Evolutionary conservation across 2,329 filamentous ascomycete species (phyloP), one percentile per base, ranked within the genome.

Genomic region (Cladophialophora yegresii): DNA sequence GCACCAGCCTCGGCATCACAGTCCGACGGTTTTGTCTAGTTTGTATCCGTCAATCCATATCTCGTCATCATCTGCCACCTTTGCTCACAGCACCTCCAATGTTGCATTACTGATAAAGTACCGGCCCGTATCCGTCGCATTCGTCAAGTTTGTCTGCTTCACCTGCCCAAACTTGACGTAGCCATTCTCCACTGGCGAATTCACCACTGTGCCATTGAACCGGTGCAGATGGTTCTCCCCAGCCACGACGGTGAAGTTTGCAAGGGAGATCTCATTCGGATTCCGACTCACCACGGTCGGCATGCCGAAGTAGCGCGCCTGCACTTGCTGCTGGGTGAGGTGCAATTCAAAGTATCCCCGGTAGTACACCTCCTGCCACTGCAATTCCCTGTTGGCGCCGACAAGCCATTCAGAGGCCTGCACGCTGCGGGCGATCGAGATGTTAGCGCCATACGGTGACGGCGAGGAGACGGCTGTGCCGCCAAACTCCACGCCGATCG

Each of bases 301-400:
- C 72, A 83, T 72, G 47, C 86, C 89, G 69, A 87, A 92, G 76
- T 83, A 92, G 12, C 80, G 79, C 0, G 88, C 88, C n/a, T 83
- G 78, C 1, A 89, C 80, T 51, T 82, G 77, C 10, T 87, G 79
- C 23, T 84, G 80, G 22, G 77, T 80, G 61, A 90, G 78, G 54
- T 83, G 81, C 47, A 91, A 77, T 72, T 89, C 83, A 69, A 86
- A 91, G 77, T 92, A 92, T 1, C 89, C 89, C 20, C 89, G 82
- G 75, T 91, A 92, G 74, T 89, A 91, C 7, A 87, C 75, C 63
- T 91, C 89, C 70, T 88, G 85, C 89, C 88, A 92, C 71, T 89
- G 86, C 54, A 92, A 78, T 74, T 89, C 87, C 0, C 79, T 76
- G 74, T 90, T 91, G 23, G 80, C 76, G 50, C 72, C 72, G 67